Evolutionary conservation across 164 flowering plant genomes (phyloP), one percentile per base, ranked within the genome.

Genomic region (Annona cherimola): DNA sequence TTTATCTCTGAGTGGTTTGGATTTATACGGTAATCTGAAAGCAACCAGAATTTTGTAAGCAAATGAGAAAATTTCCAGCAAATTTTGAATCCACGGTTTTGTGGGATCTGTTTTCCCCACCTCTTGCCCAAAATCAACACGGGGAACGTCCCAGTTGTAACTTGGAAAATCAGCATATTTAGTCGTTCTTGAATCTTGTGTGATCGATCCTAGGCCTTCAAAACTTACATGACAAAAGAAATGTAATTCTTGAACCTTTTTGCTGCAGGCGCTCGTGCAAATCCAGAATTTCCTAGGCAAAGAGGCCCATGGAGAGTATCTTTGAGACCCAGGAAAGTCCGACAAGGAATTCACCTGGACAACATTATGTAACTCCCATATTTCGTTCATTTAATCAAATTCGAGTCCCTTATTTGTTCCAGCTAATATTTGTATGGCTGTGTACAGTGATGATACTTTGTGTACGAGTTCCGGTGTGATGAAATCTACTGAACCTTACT

Each of bases 191-290:
- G 35, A 26, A 26, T 26, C 35, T 26, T 26, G 35, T 1, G 35
- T 26, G 35, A 26, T 26, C 11, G 50, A 45, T 45, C 5, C 9
- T 45, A 45, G 9, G 50, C 50, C 9, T 45, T 45, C 50, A 45
- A 8, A 8, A 11, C 57, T 6, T 61, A 35, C 20, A 18, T 6
- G 42, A 3, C 42, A 4, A 12, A 4, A 12, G 42, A 39, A 63
- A 63, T 63, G 7, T 63, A 11, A 16, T 63, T 39, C 43, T 26
- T 41, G 19, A 40, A 40, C 69, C 20, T 4, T 43, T 42, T 43
- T 59, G 59, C 72, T 42, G 18, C 86, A 91, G 97, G 91, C 84
- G 42, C 86, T 91, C 16, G 73, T 80, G 71, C 89, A 89, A 79
- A 86, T 91, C 42, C 79, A 80, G 77, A 73, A 63, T 67, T 80